phyloP scores from a whole-genome alignment of 192 early-diverging fungal species.

The Coemansia sp. region DNA sequence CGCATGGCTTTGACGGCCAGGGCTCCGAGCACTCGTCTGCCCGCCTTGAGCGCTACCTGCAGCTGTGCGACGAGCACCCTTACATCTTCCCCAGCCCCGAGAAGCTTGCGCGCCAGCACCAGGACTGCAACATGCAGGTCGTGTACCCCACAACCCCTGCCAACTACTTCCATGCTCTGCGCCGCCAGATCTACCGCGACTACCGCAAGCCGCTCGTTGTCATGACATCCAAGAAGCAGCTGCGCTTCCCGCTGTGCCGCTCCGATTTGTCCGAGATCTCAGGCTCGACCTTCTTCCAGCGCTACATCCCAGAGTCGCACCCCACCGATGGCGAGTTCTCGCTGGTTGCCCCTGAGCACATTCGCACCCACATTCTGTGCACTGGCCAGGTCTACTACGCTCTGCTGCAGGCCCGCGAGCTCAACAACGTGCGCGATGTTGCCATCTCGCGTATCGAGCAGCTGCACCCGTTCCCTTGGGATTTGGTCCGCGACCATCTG shows the following conservation, averaged over 20 bases:
- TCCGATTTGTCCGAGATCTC: slow-evolving; percentile 81
- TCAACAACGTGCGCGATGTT: slow-evolving; percentile 86
- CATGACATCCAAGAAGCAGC: slow-evolving; percentile 81
- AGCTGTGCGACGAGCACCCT: slow-evolving; percentile 94
- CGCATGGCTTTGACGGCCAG: slow-evolving; percentile 98
- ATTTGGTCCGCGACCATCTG: slow-evolving; percentile 76
- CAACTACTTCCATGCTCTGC: slow-evolving; percentile 95
- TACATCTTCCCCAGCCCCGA: slow-evolving; percentile 75
- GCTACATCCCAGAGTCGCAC: slow-evolving; percentile 91
- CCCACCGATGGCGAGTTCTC: slow-evolving; percentile 65
- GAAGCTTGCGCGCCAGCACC: slow-evolving; percentile 88
- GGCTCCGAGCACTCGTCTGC: slow-evolving; percentile 98
- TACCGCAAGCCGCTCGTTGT: slow-evolving; percentile 94
- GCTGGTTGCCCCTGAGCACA: slow-evolving; percentile 78
- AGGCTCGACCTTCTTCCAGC: slow-evolving; percentile 79
- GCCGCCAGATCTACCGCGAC: slow-evolving; percentile 94
- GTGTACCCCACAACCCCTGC: slow-evolving; percentile 96
- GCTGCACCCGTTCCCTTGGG: slow-evolving; percentile 94
- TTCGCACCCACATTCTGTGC: slow-evolving; percentile 93
- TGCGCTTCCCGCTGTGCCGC: slow-evolving; percentile 91
- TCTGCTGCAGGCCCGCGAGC: slow-evolving; percentile 79
- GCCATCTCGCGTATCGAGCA: slow-evolving; percentile 96
- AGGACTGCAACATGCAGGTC: slow-evolving; percentile 98
- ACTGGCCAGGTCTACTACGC: slow-evolving; percentile 98
- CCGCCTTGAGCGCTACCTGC: slow-evolving; percentile 93